Base-by-base conservation (phyloP, 179 eudicot genomes). In the Vitellaria paradoxa region DNA sequence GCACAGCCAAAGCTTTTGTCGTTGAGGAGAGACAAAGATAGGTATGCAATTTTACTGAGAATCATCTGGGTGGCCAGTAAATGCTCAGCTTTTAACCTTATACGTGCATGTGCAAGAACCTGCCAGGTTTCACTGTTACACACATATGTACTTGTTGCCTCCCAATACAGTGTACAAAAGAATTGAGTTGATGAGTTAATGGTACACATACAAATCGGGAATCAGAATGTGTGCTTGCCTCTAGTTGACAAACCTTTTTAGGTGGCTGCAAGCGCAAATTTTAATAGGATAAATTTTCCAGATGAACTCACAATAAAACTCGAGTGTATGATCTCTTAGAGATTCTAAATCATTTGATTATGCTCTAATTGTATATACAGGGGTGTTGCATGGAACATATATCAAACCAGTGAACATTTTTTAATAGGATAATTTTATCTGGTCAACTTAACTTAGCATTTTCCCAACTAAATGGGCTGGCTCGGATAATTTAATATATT, bases 1-100 rank as follows among this genome's bases (percentile, higher is more conserved):
- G 92, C 94, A 55, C 97, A 93, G 78, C 90, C 88, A 69, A 95
- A 95, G 91, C 89, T 95, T 73, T 79, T 93, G 90, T 73, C 89
- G 63, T 64, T 89, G 59, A 89, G 80, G 65, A 86, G 92, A 80
- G 97, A 94, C 72, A 89, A 87, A 81, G 99, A 95, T 75, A 85
- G 97, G 98, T 95, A 87, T 81, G 85, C 76, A 15, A 12, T 76
- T 12, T 66, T 6, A 15, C 67, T 53, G 26, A 24, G 7, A 52
- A 30, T 76, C 18, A 15, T 72, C 73, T 65, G 50, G 17, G 6
- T 42, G 52, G 26, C 26, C 12, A 49, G 2, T 71, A 30, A 69
- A n/a, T 26, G 62, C 56, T 81, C 0, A 46, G 65, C 11, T 8
- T n/a, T 76, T 68, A 52, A 76, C 11, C 63, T 65, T 65, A 65